Conservation (phyloP, 148 eudicot species). For the Chenopodium berlandieri region DNA sequence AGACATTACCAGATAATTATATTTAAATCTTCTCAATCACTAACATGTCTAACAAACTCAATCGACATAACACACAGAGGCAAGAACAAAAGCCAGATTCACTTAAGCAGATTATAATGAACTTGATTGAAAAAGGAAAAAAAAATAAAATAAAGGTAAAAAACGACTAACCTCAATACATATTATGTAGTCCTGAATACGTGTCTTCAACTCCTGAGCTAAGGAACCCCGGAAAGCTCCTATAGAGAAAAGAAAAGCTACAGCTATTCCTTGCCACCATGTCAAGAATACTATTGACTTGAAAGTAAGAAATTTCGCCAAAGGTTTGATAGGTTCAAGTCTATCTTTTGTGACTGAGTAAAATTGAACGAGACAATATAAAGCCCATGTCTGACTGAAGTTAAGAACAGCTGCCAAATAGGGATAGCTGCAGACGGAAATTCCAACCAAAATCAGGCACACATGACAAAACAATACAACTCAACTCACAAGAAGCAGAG, state of each 20-base stretch:
- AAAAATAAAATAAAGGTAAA: neutral
- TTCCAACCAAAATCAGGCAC: neutral
- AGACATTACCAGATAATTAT: neutral
- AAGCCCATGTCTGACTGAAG: conserved; percentile 98
- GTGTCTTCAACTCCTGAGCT: conserved; percentile 80
- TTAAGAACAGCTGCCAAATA: conserved; percentile 93
- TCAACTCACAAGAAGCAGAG: conserved; percentile 4
- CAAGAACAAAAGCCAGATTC: neutral
- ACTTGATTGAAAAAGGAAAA: neutral
- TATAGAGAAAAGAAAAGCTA: conserved; percentile 89
- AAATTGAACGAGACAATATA: conserved; percentile 97
- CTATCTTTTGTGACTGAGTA: conserved; percentile 85
- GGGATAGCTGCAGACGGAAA: conserved; percentile 79
- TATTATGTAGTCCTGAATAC: conserved; percentile 91
- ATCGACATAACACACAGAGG: neutral
- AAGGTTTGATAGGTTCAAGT: conserved; percentile 89
- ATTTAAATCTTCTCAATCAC: neutral
- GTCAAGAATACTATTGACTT: conserved; percentile 96
- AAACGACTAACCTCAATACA: conserved; percentile 76
- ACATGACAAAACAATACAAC: neutral
- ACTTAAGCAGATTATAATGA: neutral
- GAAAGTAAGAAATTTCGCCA: conserved; percentile 94
- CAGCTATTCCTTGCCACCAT: conserved; percentile 99
- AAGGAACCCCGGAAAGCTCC: conserved; percentile 90
- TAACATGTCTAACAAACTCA: neutral